Percentiles rank a stretch among this genome's conserved stretches.
phyloP scores from a whole-genome alignment of 768 basidiomycete genomes.

The Suillus tomentosus region DNA sequence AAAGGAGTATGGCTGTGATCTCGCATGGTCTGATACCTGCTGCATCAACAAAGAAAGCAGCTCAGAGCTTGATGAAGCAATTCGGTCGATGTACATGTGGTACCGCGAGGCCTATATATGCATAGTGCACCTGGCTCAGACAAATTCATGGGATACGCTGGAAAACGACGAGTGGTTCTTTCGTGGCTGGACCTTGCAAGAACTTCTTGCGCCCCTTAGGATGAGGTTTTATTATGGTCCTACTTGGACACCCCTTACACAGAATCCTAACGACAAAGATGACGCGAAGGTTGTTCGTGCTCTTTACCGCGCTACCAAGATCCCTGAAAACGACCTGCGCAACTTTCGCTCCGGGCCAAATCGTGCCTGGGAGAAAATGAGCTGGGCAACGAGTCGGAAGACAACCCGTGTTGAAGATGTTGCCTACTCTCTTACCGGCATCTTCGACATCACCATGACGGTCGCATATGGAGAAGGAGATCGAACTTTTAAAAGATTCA shows the following conservation, averaged over 20 bases:
- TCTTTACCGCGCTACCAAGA: conserved; percentile 7
- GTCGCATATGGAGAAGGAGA: conserved; percentile 22
- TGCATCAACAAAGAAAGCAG: conserved; percentile 21
- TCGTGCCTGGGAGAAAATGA: conserved; percentile 12
- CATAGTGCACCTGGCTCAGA: conserved; percentile 14
- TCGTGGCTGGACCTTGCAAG: conserved; percentile 19
- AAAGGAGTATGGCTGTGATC: conserved; percentile 3
- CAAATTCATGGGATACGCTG: not conserved
- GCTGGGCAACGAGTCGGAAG: conserved; percentile 19
- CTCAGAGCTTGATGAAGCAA: conserved; percentile 20
- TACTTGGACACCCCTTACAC: conserved; percentile 13
- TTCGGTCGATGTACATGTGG: conserved; percentile 23
- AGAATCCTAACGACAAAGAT: conserved; percentile 8
- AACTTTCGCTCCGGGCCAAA: conserved; percentile 9
- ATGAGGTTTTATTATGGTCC: conserved; percentile 16
- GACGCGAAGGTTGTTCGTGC: not conserved
- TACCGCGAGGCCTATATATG: conserved; percentile 20
- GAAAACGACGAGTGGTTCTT: conserved; percentile 17
- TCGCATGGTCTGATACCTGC: conserved; percentile 18
- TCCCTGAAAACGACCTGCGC: conserved; percentile 9
- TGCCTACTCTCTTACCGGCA: conserved; percentile 20
- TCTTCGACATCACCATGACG: conserved; percentile 19
- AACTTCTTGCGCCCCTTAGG: conserved; percentile 17
- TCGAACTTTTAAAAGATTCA: conserved; percentile 19
- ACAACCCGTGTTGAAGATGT: conserved; percentile 21